phyloP scores from a whole-genome alignment of 495 filamentous ascomycete genomes.

The Aspergillus saccharolyticus region DNA sequence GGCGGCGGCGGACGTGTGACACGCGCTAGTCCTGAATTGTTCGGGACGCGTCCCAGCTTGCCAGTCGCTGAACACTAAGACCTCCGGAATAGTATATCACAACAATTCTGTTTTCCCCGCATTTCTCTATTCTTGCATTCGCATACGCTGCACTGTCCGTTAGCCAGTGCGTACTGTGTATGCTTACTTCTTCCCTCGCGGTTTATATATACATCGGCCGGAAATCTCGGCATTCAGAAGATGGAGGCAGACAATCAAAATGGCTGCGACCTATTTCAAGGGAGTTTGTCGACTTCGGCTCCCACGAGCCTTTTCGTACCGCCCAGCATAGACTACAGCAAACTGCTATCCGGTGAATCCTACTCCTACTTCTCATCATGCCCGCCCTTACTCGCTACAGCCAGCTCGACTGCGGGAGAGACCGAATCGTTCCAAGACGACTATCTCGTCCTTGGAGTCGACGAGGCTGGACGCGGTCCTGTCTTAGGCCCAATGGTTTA shows the following conservation, averaged over 20 bases:
- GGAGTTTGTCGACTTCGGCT: conserved; percentile 15
- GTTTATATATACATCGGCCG: background rate
- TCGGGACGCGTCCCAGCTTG: conserved; percentile 32
- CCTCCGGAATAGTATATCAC: background rate
- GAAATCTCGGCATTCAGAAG: background rate
- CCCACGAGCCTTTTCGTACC: conserved; percentile 62
- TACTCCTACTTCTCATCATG: conserved; percentile 82
- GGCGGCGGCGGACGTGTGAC: conserved; percentile 17
- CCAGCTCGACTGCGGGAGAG: conserved; percentile 4
- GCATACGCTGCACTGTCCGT: background rate
- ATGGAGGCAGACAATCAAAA: conserved; percentile 7
- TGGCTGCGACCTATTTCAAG: background rate
- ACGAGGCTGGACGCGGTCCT: conserved; percentile 93
- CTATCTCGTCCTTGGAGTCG: conserved; percentile 70
- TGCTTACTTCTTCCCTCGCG: background rate
- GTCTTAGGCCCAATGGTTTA: conserved; percentile 98
- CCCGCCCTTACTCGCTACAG: conserved; percentile 43
- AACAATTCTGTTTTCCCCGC: too few relatives aligned
- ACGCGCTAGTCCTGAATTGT: conserved; percentile 37
- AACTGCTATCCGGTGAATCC: conserved; percentile 65
- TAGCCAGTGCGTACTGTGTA: background rate
- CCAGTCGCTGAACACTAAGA: background rate
- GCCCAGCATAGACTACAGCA: conserved; percentile 62
- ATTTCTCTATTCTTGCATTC: background rate
- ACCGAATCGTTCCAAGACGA: conserved; percentile 5